Evolutionary conservation across 2,329 filamentous ascomycete species (phyloP).

Genomic region (Colletotrichum tanaceti): DNA sequence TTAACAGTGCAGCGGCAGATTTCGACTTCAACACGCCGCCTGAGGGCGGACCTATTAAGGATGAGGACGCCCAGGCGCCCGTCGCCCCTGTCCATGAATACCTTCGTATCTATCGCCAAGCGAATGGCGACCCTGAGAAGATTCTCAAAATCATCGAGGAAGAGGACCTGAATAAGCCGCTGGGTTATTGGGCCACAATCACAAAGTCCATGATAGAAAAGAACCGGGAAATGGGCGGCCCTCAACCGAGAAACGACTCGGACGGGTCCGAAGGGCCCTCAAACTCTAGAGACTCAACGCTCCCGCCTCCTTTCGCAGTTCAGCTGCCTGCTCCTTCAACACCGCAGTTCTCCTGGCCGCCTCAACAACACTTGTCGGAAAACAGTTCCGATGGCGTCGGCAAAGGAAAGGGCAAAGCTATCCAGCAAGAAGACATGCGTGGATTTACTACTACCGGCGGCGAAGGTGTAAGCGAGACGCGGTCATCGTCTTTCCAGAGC

Average conservation of each 20-base stretch:
- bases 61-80: slow-evolving; percentile 21
- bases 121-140: slow-evolving; percentile 67
- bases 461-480: slow-evolving; percentile 17
- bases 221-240: slow-evolving; percentile 26
- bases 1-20: slow-evolving; percentile 8
- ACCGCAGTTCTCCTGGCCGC: slow-evolving; percentile 40
- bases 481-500: slow-evolving; percentile 28
- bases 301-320: slow-evolving; percentile 10
- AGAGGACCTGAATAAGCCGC: slow-evolving; percentile 68
- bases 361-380: not conserved
- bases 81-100: slow-evolving; percentile 55
- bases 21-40: slow-evolving; percentile 34
- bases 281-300: slow-evolving; percentile 5
- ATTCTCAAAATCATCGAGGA: slow-evolving; percentile 71
- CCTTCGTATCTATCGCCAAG: slow-evolving; percentile 68
- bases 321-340: slow-evolving; percentile 38
- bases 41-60: slow-evolving; percentile 6
- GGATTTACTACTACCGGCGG: slow-evolving; percentile 12
- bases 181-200: slow-evolving; percentile 69
- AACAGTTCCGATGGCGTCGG: slow-evolving; percentile 21
- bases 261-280: slow-evolving; percentile 21
- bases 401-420: slow-evolving; percentile 43
- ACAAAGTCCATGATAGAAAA: slow-evolving; percentile 50
- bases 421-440: slow-evolving; percentile 13
- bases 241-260: slow-evolving; percentile 14